These are phyloP conservation scores for Cladorrhinum sp. DNA, from an alignment of 2,329 filamentous ascomycete species.

Conservation along the genomic window DNA sequence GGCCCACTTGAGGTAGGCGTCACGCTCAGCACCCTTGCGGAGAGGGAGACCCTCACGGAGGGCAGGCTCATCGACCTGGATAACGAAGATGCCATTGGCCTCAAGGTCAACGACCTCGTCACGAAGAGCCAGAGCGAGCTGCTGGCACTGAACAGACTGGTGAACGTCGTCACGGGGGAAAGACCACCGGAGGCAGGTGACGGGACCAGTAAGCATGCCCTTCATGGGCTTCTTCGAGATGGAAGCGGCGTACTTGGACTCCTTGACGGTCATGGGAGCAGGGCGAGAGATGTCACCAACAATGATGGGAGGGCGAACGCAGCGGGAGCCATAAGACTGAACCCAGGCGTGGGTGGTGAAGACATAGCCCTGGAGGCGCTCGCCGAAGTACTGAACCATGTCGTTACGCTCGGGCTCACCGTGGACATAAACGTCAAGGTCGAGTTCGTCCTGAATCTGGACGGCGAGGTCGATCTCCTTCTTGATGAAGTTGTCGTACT, in stretches of 20 bases:
- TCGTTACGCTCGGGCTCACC: constrained; percentile 99
- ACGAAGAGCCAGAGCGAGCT: constrained; percentile 95
- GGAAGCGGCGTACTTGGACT: constrained; percentile 97
- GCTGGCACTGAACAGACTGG: constrained; percentile 97
- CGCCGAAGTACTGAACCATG: constrained; percentile 99
- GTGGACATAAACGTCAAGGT: constrained; percentile 94
- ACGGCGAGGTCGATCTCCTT: constrained; percentile 95
- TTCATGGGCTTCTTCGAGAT: constrained; percentile 99
- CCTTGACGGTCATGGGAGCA: constrained; percentile 98
- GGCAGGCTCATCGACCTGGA: constrained; percentile 98
- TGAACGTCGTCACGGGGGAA: constrained; percentile 99
- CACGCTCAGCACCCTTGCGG: constrained; percentile 87
- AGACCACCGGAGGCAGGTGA: constrained; percentile 98
- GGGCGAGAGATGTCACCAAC: constrained; percentile 98
- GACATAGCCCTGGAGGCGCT: constrained; percentile 92
- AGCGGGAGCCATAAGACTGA: constrained; percentile 94
- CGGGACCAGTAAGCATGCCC: constrained; percentile 99
- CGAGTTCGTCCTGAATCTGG: constrained; percentile 97
- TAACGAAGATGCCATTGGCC: constrained; percentile 92
- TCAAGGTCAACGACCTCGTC: constrained; percentile 98
- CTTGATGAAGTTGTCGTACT: constrained; percentile 99
- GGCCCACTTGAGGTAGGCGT: constrained; percentile 95
- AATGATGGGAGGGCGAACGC: constrained; percentile 96
- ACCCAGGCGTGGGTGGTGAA: constrained; percentile 99
- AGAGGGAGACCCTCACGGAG: constrained; percentile 99